Conservation (phyloP, 805 yeast species). For the Myxozyma sirexii region DNA sequence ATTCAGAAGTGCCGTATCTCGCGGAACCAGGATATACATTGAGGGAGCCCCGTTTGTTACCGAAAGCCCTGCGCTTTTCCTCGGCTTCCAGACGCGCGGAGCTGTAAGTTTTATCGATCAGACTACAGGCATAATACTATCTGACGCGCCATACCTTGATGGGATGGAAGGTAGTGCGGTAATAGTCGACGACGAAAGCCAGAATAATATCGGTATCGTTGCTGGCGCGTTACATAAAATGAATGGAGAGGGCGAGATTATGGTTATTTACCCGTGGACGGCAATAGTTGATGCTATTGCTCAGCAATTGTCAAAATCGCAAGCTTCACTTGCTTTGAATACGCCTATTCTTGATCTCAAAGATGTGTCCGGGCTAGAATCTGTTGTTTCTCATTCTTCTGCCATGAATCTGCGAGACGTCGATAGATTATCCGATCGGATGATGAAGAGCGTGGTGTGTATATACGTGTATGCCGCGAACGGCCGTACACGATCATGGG, state of each 20-base stretch:
- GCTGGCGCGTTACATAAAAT: conserved; percentile 17
- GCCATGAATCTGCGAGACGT: neutral
- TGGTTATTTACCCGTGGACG: conserved; percentile 20
- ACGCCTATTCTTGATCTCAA: neutral
- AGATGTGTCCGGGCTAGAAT: neutral
- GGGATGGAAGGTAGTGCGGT: conserved; percentile 25
- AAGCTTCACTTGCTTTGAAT: neutral
- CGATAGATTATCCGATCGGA: too few relatives aligned
- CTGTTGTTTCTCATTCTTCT: neutral
- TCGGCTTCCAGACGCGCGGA: conserved; percentile 11
- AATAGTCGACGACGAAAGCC: neutral
- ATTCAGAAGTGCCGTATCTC: neutral
- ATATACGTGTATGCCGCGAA: neutral
- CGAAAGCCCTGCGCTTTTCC: conserved; percentile 15
- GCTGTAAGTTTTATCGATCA: conserved; percentile 6
- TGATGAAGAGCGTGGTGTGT: conserved; percentile 3
- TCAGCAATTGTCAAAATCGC: neutral
- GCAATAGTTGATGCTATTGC: conserved; percentile 1
- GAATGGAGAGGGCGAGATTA: conserved; percentile 23
- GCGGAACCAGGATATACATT: conserved; percentile 3
- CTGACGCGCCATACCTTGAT: conserved; percentile 15
- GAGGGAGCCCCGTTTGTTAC: conserved; percentile 21
- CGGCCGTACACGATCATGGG: conserved; percentile 11
- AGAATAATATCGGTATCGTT: conserved; percentile 10
- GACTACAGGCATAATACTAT: neutral